Evolutionary conservation across 805 yeast species (phyloP), one percentile per base, ranked within the genome.

Genomic region (Ogataea allantospora): DNA sequence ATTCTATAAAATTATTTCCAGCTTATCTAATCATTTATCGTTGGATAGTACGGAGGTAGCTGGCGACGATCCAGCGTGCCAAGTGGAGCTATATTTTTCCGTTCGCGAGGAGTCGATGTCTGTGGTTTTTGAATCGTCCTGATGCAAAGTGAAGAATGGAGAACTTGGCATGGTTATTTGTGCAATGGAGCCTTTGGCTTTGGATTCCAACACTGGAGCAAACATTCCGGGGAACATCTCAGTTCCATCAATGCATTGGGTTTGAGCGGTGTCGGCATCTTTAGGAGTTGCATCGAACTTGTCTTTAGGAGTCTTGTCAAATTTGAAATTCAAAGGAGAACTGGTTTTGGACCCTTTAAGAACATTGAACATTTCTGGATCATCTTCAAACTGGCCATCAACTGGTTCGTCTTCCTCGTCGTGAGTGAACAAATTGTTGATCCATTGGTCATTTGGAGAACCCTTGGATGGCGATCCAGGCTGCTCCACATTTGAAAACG

Each of bases 231-330:
- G 40, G 17, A 44, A 40, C 12, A 44, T 35, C 14, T 46, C 50
- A 8, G 29, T 33, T 14, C 30, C 35, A 6, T 49, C 54, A 3
- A 39, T 22, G 25, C 54, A 51, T 25, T 44, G 49, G 3, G 60
- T 53, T 31, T 51, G 58, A 6, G 44, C 57, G 7, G 64, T 55
- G 24, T 55, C 63, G 0, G 54, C 52, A 28, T 51, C 55, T 24
- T 38, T 41, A 6, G 48, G 48, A 3, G 65, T 60, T 27, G 53
- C 55, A 8, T 43, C 47, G 23, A 46, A 46, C 31, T 37, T 49
- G 30, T 53, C 58, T 24, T 48, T 48, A 25, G 65, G 65, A 1
- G 64, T 58, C 31, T 53, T 58, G 6, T 58, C 62, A 31, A 54
- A 50, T 35, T 48, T 53, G 18, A 44, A 34, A 16, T 40, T 43